Base-by-base conservation (phyloP, 2,329 filamentous ascomycete genomes). In the Alternaria incomplexa region DNA sequence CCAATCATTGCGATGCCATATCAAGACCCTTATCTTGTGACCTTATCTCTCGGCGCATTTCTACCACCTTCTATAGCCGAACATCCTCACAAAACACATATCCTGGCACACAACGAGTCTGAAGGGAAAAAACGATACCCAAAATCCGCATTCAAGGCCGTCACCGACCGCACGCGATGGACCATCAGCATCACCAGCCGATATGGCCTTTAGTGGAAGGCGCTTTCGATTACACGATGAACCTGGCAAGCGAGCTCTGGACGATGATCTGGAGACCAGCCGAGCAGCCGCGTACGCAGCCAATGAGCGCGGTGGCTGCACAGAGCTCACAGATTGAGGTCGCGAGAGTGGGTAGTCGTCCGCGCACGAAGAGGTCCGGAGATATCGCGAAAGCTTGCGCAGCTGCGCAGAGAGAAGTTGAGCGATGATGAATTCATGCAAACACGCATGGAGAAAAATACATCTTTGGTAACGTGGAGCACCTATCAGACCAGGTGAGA, bases 161-260 rank as follows among this genome's bases (percentile, higher is more conserved):
- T 36, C 12, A 20, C 28, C 32, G 26, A 30, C 17, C 20, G 11
- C 25, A 12, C n/a, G 20, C 17, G 3, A 70, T 69, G 68, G 68
- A 70, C 43, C 66, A 70, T 17, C 62, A 70, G 12, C 22, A 67
- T 36, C 54, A 68, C 43, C 68, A 70, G 47, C 68, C 66, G 1
- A 63, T 67, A 7, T 69, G 66, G 68, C 68, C 68, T 1, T 60
- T 70, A 55, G 23, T 70, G 9, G 64, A 70, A 28, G 68, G 68
- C 44, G 58, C 66, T 12, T 62, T 62, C 11, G 65, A 69, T 15
- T 67, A 68, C 30, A 62, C 54, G 4, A 60, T 66, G 51, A 69
- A 70, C 20, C 8, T 70, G 5, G 60, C 58, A 12, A 62, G 63
- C 15, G 68, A 70, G 13, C 56, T 55, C 2, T 70, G 66, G 68